Conservation (phyloP, 2,329 filamentous ascomycete genomes). For the Knufia fluminis region DNA sequence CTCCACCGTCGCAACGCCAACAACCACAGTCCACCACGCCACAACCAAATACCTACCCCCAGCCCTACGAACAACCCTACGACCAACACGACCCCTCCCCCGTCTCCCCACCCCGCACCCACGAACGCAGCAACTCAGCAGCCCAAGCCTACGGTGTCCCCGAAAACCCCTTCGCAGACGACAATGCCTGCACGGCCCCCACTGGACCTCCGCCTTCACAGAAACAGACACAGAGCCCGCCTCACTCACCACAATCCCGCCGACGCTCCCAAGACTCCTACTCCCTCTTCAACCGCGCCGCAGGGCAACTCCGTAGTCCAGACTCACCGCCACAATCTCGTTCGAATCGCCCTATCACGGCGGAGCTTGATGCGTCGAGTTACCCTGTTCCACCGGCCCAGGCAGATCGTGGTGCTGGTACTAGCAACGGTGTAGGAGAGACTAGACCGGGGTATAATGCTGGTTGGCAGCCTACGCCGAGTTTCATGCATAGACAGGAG, state of each 20-base stretch:
- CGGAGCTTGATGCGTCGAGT: conserved; percentile 3
- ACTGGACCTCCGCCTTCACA: neutral
- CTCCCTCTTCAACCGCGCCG: conserved; percentile 14
- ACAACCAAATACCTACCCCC: neutral
- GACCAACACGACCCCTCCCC: neutral
- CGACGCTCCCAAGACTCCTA: conserved; percentile 12
- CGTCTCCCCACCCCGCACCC: conserved; percentile 2
- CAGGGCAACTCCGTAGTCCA: conserved; percentile 6
- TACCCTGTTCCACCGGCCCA: conserved; percentile 13
- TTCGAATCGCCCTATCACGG: neutral
- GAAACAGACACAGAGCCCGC: neutral
- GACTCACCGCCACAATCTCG: neutral
- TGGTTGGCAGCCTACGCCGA: conserved; percentile 18
- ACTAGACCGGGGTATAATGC: conserved; percentile 14
- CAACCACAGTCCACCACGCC: neutral
- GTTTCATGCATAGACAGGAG: conserved; percentile 19
- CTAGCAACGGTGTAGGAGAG: too few relatives aligned
- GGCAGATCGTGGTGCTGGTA: conserved; percentile 7
- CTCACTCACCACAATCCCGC: neutral
- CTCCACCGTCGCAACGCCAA: conserved; percentile 1
- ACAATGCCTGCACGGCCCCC: conserved; percentile 13
- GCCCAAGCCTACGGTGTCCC: conserved; percentile 14
- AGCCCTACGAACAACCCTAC: neutral
- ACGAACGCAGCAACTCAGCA: conserved; percentile 10
- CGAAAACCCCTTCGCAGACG: conserved; percentile 22